Evolutionary conservation across 225 moss, liverwort and hornwort genomes (phyloP).

Genomic region (Takakia lepidozioides): DNA sequence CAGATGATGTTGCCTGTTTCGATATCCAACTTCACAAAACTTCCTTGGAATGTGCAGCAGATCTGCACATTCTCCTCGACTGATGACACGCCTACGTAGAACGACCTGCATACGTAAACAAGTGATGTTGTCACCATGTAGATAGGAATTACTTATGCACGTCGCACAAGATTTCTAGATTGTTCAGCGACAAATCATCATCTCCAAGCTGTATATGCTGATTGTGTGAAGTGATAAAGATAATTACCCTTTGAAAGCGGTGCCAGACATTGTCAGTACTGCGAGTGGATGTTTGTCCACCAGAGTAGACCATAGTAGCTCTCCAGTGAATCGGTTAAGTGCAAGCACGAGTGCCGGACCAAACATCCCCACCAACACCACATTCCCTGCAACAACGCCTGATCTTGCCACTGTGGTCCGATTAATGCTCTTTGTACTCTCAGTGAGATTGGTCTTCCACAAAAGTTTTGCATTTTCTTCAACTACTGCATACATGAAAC

Average conservation of each 20-base stretch:
- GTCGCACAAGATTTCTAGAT: too few relatives aligned
- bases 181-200: too few relatives aligned
- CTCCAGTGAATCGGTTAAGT: not conserved
- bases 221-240: too few relatives aligned
- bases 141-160: too few relatives aligned
- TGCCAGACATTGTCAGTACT: not conserved
- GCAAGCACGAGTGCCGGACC: slow-evolving; percentile 3
- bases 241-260: slow-evolving; percentile 1
- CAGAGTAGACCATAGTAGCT: not conserved
- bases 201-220: too few relatives aligned
- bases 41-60: slow-evolving; percentile 25
- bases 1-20: slow-evolving; percentile 14
- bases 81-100: too few relatives aligned
- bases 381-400: not conserved
- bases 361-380: not conserved
- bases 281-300: slow-evolving; percentile 3
- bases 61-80: too few relatives aligned
- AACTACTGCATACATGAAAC: not conserved
- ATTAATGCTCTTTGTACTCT: not conserved
- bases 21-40: slow-evolving; percentile 23
- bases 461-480: not conserved
- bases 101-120: too few relatives aligned
- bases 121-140: too few relatives aligned
- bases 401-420: too few relatives aligned
- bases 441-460: not conserved